Conservation (phyloP, 805 yeast genomes). For the Metschnikowia lachancei region DNA sequence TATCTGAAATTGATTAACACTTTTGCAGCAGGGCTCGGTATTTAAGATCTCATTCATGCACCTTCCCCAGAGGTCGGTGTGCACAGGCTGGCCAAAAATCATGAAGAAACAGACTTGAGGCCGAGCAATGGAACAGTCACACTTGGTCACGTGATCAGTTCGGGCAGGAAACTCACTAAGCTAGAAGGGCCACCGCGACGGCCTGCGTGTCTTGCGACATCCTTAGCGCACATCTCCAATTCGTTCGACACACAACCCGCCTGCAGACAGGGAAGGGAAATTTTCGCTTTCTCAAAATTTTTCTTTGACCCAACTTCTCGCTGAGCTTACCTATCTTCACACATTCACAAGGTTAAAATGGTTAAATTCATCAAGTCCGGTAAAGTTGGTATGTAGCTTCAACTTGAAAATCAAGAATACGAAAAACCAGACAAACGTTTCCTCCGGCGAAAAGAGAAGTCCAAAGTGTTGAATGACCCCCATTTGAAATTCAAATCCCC, state of each 20-base stretch:
- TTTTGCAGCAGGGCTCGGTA: too few species aligned
- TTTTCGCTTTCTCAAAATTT: conserved; percentile 26
- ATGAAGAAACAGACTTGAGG: not conserved
- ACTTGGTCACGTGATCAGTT: conserved; percentile 8
- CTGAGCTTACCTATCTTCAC: conserved; percentile 19
- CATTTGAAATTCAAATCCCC: too few species aligned
- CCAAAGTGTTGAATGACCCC: too few species aligned
- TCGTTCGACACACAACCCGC: conserved; percentile 15
- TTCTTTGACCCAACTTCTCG: conserved; percentile 14
- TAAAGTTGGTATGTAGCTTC: conserved; percentile 86
- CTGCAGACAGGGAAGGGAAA: conserved; percentile 21
- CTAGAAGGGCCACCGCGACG: not conserved
- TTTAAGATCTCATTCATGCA: too few species aligned
- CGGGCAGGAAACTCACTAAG: conserved; percentile 1
- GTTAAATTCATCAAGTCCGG: conserved; percentile 99
- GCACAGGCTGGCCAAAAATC: too few species aligned
- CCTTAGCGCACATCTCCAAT: conserved; percentile 6
- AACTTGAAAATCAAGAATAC: not conserved
- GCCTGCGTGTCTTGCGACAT: conserved; percentile 1
- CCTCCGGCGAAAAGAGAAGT: not conserved
- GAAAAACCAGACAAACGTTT: not conserved
- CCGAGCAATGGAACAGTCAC: conserved; percentile 12
- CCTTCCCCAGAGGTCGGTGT: too few species aligned
- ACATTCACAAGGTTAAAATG: conserved; percentile 52
- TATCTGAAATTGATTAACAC: too few species aligned